Evolutionary conservation across 306 rosid species (phyloP).

Genomic region (Rubus parviflorus): DNA sequence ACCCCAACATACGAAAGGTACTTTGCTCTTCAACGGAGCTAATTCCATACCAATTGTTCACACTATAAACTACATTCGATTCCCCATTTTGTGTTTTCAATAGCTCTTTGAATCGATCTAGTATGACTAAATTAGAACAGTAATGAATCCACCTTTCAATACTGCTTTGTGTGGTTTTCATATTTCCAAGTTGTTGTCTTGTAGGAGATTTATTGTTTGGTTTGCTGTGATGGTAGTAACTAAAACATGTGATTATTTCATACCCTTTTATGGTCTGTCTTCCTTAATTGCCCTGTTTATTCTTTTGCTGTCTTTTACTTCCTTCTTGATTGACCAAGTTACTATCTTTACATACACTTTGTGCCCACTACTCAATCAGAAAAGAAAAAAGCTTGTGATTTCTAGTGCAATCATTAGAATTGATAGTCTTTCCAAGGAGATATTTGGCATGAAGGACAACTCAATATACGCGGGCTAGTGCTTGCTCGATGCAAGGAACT

Average conservation of each 20-base stretch:
- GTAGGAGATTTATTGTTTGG: background rate
- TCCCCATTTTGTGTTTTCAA: background rate
- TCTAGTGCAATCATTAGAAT: background rate
- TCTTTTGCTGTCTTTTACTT: background rate
- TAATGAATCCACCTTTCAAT: background rate
- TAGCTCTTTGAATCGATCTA: background rate
- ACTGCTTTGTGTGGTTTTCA: background rate
- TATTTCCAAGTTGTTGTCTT: background rate
- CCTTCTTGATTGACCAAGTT: background rate
- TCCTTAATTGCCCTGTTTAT: background rate
- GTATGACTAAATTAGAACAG: background rate
- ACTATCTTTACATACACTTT: background rate
- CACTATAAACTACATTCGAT: background rate
- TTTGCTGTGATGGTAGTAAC: background rate
- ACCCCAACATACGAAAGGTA: conserved; percentile 1
- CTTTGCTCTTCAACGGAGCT: background rate
- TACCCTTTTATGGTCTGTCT: background rate
- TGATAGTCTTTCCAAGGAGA: background rate
- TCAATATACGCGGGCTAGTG: background rate
- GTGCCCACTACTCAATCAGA: background rate
- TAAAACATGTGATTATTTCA: background rate
- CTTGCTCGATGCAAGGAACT: background rate
- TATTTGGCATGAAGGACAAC: background rate
- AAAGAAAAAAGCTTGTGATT: background rate
- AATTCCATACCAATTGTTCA: no score